Evolutionary conservation across 2,329 filamentous ascomycete species (phyloP), one percentile per base, ranked within the genome.

Genomic region (Rasamsonia emersonii): DNA sequence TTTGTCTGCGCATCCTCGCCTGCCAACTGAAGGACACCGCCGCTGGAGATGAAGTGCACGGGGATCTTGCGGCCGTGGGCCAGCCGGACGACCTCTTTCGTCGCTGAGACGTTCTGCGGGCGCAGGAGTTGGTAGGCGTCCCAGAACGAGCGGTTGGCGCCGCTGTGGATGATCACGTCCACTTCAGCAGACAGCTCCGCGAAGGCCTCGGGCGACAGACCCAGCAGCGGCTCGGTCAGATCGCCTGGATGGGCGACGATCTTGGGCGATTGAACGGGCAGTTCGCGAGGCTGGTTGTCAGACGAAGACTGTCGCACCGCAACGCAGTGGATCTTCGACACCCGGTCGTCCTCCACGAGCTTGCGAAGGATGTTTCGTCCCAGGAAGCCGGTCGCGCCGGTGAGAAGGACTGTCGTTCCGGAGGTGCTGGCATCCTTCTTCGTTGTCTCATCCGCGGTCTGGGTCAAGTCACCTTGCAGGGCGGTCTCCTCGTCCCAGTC

Each of bases 81-180:
- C n/a, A 53, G 24, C 5, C 28, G 21, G 3, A 38, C 39, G 0
- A 61, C 32, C 11, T 41, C 37, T 15, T 39, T 40, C 3, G 48
- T 56, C 0, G 52, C 43, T 0, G 26, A 11, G 2, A 56, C 28
- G 33, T 59, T 61, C 1, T 40, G 14, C 1, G 25, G 4, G 1
- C 43, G 43, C 1, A 61, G 40, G 3, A 33, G 32, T 2, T 35
- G 27, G 35, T 59, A 61, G 5, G 30, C 43, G 15, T 58, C 46
- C 28, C 46, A 28, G 28, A 44, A 48, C 0, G 46, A 51, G 10
- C 45, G 39, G n/a, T 61, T 55, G n/a, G 67, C 65, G 5, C 64
- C 71, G 31, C 54, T 60, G 47, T 74, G 78, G 16, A 82, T 67
- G 30, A 79, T 66, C 3, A 67, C 44, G 40, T 68, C 57, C 1